Conservation (phyloP, 75 land plant species). For the Pinus albicaulis region DNA sequence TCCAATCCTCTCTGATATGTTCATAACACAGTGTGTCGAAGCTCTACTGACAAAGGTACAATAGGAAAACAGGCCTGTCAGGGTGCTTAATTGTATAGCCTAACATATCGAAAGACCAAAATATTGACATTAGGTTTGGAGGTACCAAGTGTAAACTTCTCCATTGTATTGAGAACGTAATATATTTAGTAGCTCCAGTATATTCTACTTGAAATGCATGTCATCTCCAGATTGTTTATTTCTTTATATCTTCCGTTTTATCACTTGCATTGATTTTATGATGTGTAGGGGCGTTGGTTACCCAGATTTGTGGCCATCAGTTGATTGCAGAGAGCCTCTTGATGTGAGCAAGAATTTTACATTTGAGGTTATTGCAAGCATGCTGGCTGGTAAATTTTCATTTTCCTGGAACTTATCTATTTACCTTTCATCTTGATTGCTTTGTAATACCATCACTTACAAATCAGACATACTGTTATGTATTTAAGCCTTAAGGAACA, state of each 20-base stretch:
- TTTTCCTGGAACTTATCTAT: not conserved
- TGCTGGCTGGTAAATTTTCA: slow-evolving; percentile 54
- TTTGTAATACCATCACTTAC: not conserved
- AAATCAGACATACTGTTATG: too few species aligned
- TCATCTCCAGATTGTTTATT: not conserved
- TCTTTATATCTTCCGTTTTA: not conserved
- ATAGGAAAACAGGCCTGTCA: not conserved
- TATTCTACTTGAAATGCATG: not conserved
- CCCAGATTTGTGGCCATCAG: slow-evolving; percentile 90
- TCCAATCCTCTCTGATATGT: not conserved
- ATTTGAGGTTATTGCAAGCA: slow-evolving; percentile 79
- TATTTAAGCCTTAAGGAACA: too few species aligned
- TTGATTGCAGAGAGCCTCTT: slow-evolving; percentile 77
- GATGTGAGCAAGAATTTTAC: slow-evolving; percentile 88
- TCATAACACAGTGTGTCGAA: not conserved
- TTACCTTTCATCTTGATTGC: not conserved
- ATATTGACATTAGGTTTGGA: not conserved
- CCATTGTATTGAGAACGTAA: not conserved
- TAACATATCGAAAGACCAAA: not conserved
- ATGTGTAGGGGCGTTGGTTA: slow-evolving; percentile 85
- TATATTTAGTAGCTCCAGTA: not conserved
- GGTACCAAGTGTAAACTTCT: not conserved
- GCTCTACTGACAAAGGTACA: not conserved
- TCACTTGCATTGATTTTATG: not conserved
- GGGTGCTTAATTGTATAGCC: not conserved